These are phyloP conservation scores for Skeletonema marinoi DNA, from an alignment of 108 stramenopile species.

Conservation along the genomic window DNA sequence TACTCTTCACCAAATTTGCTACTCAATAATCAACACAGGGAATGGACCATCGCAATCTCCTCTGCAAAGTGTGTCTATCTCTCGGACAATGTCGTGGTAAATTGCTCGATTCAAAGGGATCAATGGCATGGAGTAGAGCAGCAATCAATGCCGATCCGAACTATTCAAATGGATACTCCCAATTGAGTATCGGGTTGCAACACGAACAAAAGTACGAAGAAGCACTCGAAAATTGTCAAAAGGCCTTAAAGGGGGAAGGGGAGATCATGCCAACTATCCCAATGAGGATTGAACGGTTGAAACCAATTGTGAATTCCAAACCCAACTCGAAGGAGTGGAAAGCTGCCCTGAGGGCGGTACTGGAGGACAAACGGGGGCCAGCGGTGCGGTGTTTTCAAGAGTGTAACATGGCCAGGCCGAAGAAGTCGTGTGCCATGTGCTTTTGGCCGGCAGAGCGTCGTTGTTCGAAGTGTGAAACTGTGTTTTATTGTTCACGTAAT, in stretches of 20 bases:
- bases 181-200: neutral
- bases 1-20: too few relatives aligned
- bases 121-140: slow-evolving; percentile 1
- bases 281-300: neutral
- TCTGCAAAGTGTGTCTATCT: neutral
- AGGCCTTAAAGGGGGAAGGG: neutral
- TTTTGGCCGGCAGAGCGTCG: slow-evolving; percentile 10
- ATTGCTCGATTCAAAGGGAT: neutral
- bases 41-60: neutral
- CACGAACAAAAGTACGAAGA: neutral
- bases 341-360: neutral
- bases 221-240: neutral
- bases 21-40: neutral
- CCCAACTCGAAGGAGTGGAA: neutral
- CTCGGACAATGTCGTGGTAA: neutral
- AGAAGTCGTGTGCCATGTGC: slow-evolving; percentile 20
- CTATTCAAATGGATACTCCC: neutral
- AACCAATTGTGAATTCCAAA: neutral
- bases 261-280: neutral
- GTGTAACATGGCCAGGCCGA: slow-evolving; percentile 12
- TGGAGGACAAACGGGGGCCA: neutral
- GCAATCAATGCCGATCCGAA: slow-evolving; percentile 1
- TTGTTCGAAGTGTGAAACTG: slow-evolving; percentile 14
- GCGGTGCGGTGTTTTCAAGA: slow-evolving; percentile 8
- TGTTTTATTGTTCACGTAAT: slow-evolving; percentile 1